phyloP scores from a whole-genome alignment of 805 yeast species.

The Tetrapisispora pingtungensis region DNA sequence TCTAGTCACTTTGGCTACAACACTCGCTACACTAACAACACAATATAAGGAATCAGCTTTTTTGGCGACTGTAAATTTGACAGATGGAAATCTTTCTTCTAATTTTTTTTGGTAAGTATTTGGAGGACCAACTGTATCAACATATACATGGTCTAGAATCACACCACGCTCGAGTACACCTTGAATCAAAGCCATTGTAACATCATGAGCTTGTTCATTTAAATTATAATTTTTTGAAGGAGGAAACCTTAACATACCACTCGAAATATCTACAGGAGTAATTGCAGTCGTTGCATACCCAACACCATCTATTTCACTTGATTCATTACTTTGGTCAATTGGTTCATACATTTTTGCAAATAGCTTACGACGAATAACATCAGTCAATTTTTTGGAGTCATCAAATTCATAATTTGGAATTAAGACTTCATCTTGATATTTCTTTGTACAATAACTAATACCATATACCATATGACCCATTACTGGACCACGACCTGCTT shows the following conservation, averaged over 20 bases:
- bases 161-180: slow-evolving; percentile 54
- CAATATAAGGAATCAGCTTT: slow-evolving; percentile 93
- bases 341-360: slow-evolving; percentile 47
- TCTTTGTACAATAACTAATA: slow-evolving; percentile 59
- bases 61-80: slow-evolving; percentile 74
- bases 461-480: slow-evolving; percentile 98
- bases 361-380: slow-evolving; percentile 52
- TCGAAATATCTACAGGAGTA: slow-evolving; percentile 78
- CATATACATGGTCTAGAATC: slow-evolving; percentile 60
- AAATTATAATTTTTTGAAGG: slow-evolving; percentile 47
- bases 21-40: slow-evolving; percentile 87
- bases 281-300: slow-evolving; percentile 86
- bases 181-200: slow-evolving; percentile 72
- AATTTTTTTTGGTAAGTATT: slow-evolving; percentile 69
- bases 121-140: slow-evolving; percentile 98
- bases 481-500: slow-evolving; percentile 98
- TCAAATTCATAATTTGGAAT: slow-evolving; percentile 70
- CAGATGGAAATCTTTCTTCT: slow-evolving; percentile 52
- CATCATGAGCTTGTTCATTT: slow-evolving; percentile 94
- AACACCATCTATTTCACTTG: slow-evolving; percentile 42
- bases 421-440: slow-evolving; percentile 35
- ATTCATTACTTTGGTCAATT: slow-evolving; percentile 14
- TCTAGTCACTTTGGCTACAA: slow-evolving; percentile 93
- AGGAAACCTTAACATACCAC: slow-evolving; percentile 72
- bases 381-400: slow-evolving; percentile 83